phyloP scores from a whole-genome alignment of 108 stramenopile species.

The Aurantiochytrium sp. region DNA sequence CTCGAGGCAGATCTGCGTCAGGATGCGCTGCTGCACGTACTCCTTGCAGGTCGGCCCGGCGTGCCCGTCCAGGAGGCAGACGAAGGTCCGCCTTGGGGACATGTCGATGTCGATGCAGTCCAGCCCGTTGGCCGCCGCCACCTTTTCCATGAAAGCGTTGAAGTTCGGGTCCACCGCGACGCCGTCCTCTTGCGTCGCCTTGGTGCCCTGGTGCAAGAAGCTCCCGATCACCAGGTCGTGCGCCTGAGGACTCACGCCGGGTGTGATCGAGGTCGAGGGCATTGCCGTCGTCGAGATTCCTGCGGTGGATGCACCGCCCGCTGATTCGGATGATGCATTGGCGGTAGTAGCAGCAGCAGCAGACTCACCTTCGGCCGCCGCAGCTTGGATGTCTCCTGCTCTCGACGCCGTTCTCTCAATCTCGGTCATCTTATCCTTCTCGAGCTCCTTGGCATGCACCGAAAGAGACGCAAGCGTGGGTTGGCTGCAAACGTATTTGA shows the following conservation, averaged over 20 bases:
- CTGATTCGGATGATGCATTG: too few relatives aligned
- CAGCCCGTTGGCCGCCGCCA: background rate
- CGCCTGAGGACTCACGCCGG: background rate
- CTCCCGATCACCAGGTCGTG: background rate
- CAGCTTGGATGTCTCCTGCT: too few relatives aligned
- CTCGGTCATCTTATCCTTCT: too few relatives aligned
- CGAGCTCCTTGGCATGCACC: too few relatives aligned
- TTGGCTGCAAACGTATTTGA: too few relatives aligned
- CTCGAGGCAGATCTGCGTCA: background rate
- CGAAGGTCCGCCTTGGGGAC: background rate
- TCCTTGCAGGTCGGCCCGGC: background rate
- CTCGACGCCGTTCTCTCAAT: too few relatives aligned
- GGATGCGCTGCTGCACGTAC: background rate
- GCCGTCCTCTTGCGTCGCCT: background rate
- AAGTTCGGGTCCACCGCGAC: background rate
- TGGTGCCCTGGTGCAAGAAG: constrained; percentile 6
- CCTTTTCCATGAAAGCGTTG: background rate
- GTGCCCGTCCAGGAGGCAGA: background rate
- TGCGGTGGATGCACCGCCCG: too few relatives aligned
- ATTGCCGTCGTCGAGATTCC: background rate
- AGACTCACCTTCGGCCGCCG: too few relatives aligned
- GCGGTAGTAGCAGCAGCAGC: too few relatives aligned
- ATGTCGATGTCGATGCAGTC: background rate
- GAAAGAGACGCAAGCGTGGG: too few relatives aligned
- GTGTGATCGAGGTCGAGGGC: background rate